Evolutionary conservation across 2,329 filamentous ascomycete genomes (phyloP).

Genomic region (Claviceps cyperi): DNA sequence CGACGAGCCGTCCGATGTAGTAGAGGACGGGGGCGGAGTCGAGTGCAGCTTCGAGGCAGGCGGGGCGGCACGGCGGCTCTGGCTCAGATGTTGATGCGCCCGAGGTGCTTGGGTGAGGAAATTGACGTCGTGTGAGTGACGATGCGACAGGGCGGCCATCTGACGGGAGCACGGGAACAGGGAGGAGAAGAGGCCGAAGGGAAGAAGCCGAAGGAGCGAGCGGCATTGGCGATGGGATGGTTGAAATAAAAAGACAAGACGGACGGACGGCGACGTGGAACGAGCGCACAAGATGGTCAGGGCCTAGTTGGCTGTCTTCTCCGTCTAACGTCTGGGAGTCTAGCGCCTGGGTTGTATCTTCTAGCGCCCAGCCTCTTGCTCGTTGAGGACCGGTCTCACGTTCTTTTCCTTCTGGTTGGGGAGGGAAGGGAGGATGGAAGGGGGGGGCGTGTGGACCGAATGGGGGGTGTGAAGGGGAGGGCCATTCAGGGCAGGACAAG

Average conservation of each 20-base stretch:
- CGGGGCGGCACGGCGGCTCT: neutral
- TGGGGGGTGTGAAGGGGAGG: neutral
- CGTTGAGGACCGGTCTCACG: constrained; percentile 1
- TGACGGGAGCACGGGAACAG: constrained; percentile 18
- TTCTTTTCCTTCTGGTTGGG: neutral
- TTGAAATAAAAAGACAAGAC: constrained; percentile 17
- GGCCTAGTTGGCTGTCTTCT: constrained; percentile 3
- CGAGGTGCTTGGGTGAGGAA: constrained; percentile 4
- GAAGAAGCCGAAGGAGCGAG: too few relatives aligned
- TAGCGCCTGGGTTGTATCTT: neutral
- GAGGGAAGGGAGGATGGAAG: neutral
- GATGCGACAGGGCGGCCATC: constrained; percentile 31
- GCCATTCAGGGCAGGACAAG: neutral
- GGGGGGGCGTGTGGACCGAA: neutral
- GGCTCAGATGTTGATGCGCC: constrained; percentile 1
- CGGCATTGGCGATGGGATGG: constrained; percentile 17
- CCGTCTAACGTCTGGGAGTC: neutral
- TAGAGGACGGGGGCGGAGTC: constrained; percentile 16
- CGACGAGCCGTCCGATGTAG: constrained; percentile 13
- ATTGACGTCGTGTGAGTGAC: constrained; percentile 16
- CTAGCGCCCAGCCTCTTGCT: neutral
- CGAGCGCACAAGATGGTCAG: constrained; percentile 9
- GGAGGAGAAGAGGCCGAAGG: constrained; percentile 13
- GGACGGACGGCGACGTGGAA: constrained; percentile 8
- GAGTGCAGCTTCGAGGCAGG: constrained; percentile 4